phyloP scores from a whole-genome alignment of 148 eudicot species.

The Rhododendron ferrugineum region DNA sequence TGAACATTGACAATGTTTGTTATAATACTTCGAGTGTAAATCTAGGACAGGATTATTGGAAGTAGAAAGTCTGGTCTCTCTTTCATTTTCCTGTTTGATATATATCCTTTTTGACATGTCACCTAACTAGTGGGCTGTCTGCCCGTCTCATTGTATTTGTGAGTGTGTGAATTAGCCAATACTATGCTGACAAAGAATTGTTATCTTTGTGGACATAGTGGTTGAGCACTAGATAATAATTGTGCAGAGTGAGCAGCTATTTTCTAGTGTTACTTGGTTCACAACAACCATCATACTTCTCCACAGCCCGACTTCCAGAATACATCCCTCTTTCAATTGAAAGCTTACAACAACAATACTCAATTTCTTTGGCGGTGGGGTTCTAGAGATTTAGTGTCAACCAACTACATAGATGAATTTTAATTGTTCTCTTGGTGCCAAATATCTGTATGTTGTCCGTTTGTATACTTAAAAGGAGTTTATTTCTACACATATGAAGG shows the following conservation, averaged over 20 bases:
- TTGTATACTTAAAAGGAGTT: not conserved
- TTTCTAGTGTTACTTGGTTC: not conserved
- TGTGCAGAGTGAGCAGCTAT: not conserved
- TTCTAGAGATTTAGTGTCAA: not conserved
- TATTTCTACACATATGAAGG: not conserved
- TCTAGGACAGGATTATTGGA: not conserved
- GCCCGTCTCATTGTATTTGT: not conserved
- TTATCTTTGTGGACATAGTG: not conserved
- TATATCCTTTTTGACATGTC: slow-evolving; percentile 1
- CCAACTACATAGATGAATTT: not conserved
- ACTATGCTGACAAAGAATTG: not conserved
- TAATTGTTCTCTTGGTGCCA: not conserved
- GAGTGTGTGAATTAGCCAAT: not conserved
- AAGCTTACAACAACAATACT: not conserved
- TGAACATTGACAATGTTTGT: not conserved
- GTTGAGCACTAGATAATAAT: not conserved
- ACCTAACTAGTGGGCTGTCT: not conserved
- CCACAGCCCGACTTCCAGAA: not conserved
- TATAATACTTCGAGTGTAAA: not conserved
- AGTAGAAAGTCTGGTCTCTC: not conserved
- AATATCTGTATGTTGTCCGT: not conserved
- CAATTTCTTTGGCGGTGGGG: not conserved
- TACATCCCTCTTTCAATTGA: not conserved
- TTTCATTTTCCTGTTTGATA: not conserved
- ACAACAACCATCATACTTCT: not conserved